These are phyloP conservation scores for Aspergillus calidoustus DNA, from an alignment of 2,329 filamentous ascomycete species.

Conservation along the genomic window DNA sequence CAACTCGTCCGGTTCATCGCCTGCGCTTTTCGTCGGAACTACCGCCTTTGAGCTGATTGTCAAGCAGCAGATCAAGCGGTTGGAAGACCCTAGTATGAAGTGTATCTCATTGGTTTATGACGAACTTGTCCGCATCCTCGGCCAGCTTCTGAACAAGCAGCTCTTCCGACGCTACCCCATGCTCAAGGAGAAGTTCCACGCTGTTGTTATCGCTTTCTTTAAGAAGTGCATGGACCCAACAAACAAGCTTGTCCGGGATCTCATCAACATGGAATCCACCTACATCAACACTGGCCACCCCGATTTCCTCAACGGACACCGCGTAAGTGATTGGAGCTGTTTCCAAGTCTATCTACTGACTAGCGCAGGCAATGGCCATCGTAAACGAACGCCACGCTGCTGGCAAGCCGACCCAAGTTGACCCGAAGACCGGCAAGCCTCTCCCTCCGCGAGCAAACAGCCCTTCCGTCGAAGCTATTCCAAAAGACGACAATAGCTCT, in stretches of 20 bases:
- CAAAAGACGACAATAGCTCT: slow-evolving; percentile 57
- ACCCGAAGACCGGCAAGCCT: slow-evolving; percentile 98
- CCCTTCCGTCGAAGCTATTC: slow-evolving; percentile 66
- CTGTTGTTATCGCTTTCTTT: slow-evolving; percentile 90
- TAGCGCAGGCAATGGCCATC: slow-evolving; percentile 82
- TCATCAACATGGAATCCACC: slow-evolving; percentile 93
- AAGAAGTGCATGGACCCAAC: slow-evolving; percentile 98
- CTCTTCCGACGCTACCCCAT: slow-evolving; percentile 91
- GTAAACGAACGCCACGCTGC: slow-evolving; percentile 90
- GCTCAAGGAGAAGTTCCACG: slow-evolving; percentile 96
- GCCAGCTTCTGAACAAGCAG: slow-evolving; percentile 84
- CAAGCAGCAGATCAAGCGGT: slow-evolving; percentile 95
- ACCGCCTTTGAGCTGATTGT: slow-evolving; percentile 98
- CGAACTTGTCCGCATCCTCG: slow-evolving; percentile 92
- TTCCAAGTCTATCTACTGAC: slow-evolving; percentile 24
- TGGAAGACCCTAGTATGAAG: slow-evolving; percentile 96
- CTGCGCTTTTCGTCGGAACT: slow-evolving; percentile 94
- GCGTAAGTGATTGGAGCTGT: slow-evolving; percentile 56
- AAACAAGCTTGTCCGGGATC: slow-evolving; percentile 92
- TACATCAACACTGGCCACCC: slow-evolving; percentile 99
- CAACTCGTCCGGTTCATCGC: slow-evolving; percentile 98
- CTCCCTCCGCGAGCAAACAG: slow-evolving; percentile 77
- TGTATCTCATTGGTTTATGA: slow-evolving; percentile 98
- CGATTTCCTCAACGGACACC: slow-evolving; percentile 94
- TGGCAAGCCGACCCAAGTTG: slow-evolving; percentile 86